Evolutionary conservation across 768 basidiomycete species (phyloP).

Genomic region (Pisolithus sp.): DNA sequence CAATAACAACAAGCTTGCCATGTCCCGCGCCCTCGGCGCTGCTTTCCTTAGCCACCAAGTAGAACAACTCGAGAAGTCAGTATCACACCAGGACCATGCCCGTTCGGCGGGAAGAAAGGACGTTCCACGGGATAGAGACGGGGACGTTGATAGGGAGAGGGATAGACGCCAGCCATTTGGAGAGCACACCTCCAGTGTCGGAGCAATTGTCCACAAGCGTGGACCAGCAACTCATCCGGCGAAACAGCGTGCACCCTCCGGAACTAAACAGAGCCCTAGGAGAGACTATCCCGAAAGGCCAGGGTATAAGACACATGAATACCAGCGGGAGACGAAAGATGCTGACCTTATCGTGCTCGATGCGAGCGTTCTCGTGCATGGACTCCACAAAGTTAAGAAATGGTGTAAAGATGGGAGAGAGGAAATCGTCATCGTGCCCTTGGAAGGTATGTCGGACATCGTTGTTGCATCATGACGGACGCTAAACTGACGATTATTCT

Average conservation of each 20-base stretch:
- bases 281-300: conserved; percentile 16
- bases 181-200: conserved; percentile 53
- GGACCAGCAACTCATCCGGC: conserved; percentile 8
- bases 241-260: conserved; percentile 20
- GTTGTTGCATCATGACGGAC: neutral
- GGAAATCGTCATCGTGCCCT: conserved; percentile 76
- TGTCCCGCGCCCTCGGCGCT: conserved; percentile 83
- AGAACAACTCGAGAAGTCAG: conserved; percentile 78
- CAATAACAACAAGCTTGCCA: conserved; percentile 53
- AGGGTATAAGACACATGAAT: conserved; percentile 20
- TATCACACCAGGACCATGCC: conserved; percentile 29
- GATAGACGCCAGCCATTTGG: neutral
- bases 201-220: conserved; percentile 42
- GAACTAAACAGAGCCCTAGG: conserved; percentile 15
- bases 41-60: conserved; percentile 86
- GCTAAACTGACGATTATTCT: conserved; percentile 4
- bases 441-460: conserved; percentile 61
- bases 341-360: conserved; percentile 75
- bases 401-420: conserved; percentile 74
- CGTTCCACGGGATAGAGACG: neutral
- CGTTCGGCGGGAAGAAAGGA: neutral
- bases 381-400: conserved; percentile 69
- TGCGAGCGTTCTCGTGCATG: conserved; percentile 76
- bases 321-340: conserved; percentile 41
- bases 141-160: neutral